Evolutionary conservation across 257 asterid genomes (phyloP).

Genomic region (Handroanthus guayacan): DNA sequence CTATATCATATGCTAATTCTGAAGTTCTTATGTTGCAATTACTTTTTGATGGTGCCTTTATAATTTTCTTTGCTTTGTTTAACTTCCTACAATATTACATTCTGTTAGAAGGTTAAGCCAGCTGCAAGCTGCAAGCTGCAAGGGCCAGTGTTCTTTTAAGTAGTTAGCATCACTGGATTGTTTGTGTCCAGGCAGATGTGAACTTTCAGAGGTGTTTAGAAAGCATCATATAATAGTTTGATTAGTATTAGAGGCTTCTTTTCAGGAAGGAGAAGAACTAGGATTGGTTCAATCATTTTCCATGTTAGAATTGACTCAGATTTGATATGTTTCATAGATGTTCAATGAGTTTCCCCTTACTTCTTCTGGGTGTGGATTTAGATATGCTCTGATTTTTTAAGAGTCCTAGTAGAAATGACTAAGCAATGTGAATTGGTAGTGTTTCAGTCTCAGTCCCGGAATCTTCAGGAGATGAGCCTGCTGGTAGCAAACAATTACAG

Average conservation of each 20-base stretch:
- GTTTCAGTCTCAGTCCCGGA: conserved; percentile 60
- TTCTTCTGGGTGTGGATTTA: conserved; percentile 17
- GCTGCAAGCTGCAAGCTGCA: neutral
- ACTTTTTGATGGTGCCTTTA: conserved; percentile 6
- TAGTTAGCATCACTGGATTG: conserved; percentile 11
- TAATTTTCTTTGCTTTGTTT: neutral
- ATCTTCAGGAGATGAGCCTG: conserved; percentile 59
- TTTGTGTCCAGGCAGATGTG: neutral
- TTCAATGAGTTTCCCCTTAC: conserved; percentile 16
- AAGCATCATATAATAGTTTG: too few species aligned
- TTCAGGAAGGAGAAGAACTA: neutral
- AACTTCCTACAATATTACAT: neutral
- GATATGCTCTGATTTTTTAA: neutral
- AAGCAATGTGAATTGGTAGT: conserved; percentile 52
- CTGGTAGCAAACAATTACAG: conserved; percentile 58
- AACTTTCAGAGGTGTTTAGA: neutral
- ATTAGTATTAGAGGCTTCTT: neutral
- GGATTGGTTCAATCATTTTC: neutral
- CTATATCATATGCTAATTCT: neutral
- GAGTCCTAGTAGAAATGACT: conserved; percentile 36
- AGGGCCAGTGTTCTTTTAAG: neutral
- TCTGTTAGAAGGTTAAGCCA: neutral
- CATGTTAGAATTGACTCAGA: neutral
- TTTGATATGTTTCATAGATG: conserved; percentile 25
- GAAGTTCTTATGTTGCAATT: neutral